Evolutionary conservation across 176 grass and related monocot species (phyloP).

Genomic region (Triticum turgidum): DNA sequence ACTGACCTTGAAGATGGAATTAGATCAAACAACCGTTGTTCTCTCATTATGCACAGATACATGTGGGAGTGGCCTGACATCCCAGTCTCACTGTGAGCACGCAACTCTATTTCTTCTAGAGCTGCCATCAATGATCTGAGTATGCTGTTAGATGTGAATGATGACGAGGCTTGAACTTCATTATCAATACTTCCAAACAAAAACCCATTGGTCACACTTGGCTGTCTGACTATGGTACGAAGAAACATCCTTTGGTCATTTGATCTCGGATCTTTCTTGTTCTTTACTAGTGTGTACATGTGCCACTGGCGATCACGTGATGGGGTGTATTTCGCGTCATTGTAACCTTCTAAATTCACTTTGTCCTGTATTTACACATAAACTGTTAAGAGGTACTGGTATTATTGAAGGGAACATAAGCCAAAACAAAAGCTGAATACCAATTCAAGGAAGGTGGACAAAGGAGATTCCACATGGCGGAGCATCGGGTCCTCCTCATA

Average conservation of each 20-base stretch:
- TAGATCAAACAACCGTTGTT: conserved; percentile 74
- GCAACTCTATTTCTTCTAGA: conserved; percentile 94
- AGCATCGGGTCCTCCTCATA: conserved; percentile 95
- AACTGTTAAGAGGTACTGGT: conserved; percentile 19
- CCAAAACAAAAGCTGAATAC: conserved; percentile 39
- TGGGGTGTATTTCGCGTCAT: conserved; percentile 84
- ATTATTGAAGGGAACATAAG: conserved; percentile 17
- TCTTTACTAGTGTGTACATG: conserved; percentile 80
- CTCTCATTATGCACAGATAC: conserved; percentile 84
- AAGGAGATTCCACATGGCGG: conserved; percentile 91
- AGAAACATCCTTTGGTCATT: conserved; percentile 89
- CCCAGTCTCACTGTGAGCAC: conserved; percentile 70
- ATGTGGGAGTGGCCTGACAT: conserved; percentile 93
- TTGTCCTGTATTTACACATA: conserved; percentile 55
- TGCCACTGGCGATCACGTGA: conserved; percentile 98
- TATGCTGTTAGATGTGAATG: conserved; percentile 83
- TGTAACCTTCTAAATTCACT: conserved; percentile 89
- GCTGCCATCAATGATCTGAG: conserved; percentile 89
- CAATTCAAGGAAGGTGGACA: conserved; percentile 96
- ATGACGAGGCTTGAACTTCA: conserved; percentile 72
- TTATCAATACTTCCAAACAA: conserved; percentile 57
- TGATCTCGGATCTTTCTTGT: conserved; percentile 52
- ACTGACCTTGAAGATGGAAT: conserved; percentile 86
- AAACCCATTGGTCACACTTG: conserved; percentile 58
- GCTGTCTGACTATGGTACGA: conserved; percentile 88